Conservation (phyloP, 345 rosid genomes). For the Populus davidiana region DNA sequence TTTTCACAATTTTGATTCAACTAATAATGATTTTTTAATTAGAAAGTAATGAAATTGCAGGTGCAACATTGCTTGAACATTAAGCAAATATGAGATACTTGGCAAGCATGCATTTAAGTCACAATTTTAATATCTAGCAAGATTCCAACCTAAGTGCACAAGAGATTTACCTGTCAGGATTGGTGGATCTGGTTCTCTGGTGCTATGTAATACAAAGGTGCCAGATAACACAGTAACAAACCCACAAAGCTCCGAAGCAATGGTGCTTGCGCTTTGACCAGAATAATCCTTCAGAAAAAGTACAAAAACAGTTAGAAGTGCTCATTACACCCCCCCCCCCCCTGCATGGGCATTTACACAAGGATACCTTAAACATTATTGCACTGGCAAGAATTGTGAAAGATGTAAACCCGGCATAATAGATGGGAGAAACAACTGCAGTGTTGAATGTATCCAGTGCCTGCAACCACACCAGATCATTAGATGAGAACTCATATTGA, state of each 20-base stretch:
- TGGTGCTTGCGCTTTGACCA: conserved; percentile 71
- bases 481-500: background rate
- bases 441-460: conserved; percentile 80
- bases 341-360: background rate
- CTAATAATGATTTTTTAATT: background rate
- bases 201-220: conserved; percentile 62
- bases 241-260: conserved; percentile 74
- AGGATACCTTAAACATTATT: conserved; percentile 74
- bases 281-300: conserved; percentile 52
- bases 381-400: conserved; percentile 76
- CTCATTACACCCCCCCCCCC: background rate
- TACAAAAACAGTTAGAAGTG: background rate
- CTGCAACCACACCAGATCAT: conserved; percentile 40
- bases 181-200: conserved; percentile 64
- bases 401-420: conserved; percentile 72
- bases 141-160: background rate
- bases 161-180: conserved; percentile 48
- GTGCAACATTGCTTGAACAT: background rate
- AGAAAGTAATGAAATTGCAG: background rate
- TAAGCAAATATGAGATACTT: background rate
- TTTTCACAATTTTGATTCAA: background rate
- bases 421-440: conserved; percentile 69
- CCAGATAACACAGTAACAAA: conserved; percentile 71
- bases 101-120: background rate
- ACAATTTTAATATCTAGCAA: background rate